Evolutionary conservation across 768 basidiomycete genomes (phyloP).

Genomic region (Pholiota conissans): DNA sequence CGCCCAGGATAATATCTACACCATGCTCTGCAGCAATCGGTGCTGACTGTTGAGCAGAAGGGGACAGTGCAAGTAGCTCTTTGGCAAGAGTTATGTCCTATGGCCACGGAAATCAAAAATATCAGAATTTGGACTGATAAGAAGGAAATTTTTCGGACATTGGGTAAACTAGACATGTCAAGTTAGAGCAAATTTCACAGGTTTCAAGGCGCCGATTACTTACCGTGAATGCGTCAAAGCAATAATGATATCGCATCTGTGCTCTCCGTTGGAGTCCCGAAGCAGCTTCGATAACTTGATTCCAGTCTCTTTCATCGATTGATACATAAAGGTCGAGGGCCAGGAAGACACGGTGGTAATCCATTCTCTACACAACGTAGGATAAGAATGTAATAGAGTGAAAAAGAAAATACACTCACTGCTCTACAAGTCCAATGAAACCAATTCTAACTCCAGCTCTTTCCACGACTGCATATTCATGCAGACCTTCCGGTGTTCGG

Average conservation of each 20-base stretch:
- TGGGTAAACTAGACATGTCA: constrained; percentile 39
- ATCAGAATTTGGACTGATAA: neutral
- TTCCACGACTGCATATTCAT: constrained; percentile 67
- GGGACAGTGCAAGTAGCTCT: constrained; percentile 58
- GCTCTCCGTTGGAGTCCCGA: constrained; percentile 66
- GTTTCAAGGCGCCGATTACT: neutral
- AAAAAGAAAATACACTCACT: constrained; percentile 40
- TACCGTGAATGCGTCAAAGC: constrained; percentile 85
- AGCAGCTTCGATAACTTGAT: constrained; percentile 71
- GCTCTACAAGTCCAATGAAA: constrained; percentile 84
- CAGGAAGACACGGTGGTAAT: constrained; percentile 85
- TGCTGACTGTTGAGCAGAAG: constrained; percentile 43
- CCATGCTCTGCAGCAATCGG: constrained; percentile 62
- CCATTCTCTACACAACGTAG: constrained; percentile 64
- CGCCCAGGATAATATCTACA: constrained; percentile 81
- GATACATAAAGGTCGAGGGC: constrained; percentile 78
- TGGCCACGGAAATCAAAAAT: no score
- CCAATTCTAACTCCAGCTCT: constrained; percentile 72
- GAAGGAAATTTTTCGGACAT: constrained; percentile 31
- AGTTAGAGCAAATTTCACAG: constrained; percentile 1
- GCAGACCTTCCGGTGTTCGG: constrained; percentile 57
- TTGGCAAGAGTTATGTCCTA: constrained; percentile 77
- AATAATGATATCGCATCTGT: constrained; percentile 79
- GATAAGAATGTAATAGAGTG: neutral
- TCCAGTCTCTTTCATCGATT: constrained; percentile 72